Percentiles rank a stretch among this genome's conserved stretches.
These are phyloP conservation scores for Suhomyces guaymorum DNA, from an alignment of 1,139 yeast species.

Conservation along the genomic window DNA sequence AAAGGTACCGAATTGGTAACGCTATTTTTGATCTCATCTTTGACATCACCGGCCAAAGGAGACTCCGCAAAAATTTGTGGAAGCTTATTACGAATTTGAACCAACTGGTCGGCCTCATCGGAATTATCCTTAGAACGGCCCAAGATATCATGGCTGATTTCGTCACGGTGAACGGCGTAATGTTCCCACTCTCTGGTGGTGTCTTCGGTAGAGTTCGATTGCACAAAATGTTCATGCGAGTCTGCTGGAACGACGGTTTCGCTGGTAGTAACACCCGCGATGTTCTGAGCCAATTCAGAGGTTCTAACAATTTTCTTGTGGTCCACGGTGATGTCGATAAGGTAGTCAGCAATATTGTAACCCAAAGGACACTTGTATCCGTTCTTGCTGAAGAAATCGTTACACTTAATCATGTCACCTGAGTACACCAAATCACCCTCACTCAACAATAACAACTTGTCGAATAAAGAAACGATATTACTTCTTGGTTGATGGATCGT, in stretches of 20 bases:
- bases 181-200: constrained; percentile 88
- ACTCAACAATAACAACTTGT: constrained; percentile 74
- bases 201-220: constrained; percentile 37
- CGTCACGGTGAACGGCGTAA: constrained; percentile 82
- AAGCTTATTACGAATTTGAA: constrained; percentile 36
- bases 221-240: constrained; percentile 40
- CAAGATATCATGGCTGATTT: constrained; percentile 36
- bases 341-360: constrained; percentile 88
- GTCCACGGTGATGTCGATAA: constrained; percentile 85
- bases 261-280: constrained; percentile 27
- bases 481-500: constrained; percentile 99
- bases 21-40: constrained; percentile 46
- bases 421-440: constrained; percentile 86
- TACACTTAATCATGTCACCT: constrained; percentile 72
- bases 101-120: constrained; percentile 31
- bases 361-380: constrained; percentile 88
- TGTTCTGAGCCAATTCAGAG: constrained; percentile 14
- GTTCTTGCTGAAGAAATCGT: constrained; percentile 69
- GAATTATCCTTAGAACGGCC: constrained; percentile 16
- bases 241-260: constrained; percentile 28
- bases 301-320: constrained; percentile 36
- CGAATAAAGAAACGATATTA: constrained; percentile 88
- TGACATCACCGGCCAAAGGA: constrained; percentile 48
- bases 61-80: constrained; percentile 51
- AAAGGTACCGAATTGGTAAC: constrained; percentile 33